Base-by-base conservation (phyloP, 163 green algal species). In the Coccomyxa subellipsoidea region DNA sequence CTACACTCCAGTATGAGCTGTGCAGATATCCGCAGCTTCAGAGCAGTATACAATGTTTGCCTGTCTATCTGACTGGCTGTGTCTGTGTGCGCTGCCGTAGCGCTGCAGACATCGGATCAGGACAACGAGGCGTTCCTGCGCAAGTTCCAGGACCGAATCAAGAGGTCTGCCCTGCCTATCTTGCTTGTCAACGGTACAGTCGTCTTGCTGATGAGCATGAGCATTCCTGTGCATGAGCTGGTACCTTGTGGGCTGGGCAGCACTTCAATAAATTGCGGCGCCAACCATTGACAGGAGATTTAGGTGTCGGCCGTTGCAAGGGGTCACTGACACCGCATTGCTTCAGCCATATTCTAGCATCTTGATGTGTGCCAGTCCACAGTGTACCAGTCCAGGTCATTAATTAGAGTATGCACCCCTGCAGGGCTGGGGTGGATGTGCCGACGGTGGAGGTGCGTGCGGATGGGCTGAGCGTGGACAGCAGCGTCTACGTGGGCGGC, bases 371-470 rank as follows among this genome's bases (percentile, higher is more conserved):
- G n/a, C n/a, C n/a, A n/a, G n/a, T n/a, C n/a, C n/a, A n/a, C n/a
- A n/a, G n/a, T n/a, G n/a, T n/a, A n/a, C n/a, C n/a, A n/a, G n/a
- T n/a, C n/a, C n/a, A n/a, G n/a, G n/a, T n/a, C n/a, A n/a, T n/a
- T n/a, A n/a, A n/a, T n/a, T n/a, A n/a, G n/a, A n/a, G n/a, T n/a
- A n/a, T n/a, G n/a, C 71, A 39, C 47, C 47, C 47, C 32, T 81
- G 78, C 83, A 86, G 83, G 35, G 83, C 70, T 53, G 79, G 73
- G 36, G 81, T 86, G 36, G n/a, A 79, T 21, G 10, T 81, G 54
- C 37, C 81, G 1, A 72, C 37, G 2, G 81, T 88, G 38, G 81
- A 85, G 78, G 81, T 88, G 12, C 77, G 84, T 12, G 83, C 85
- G 54, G 23, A 85, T 10, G 69, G 81, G n/a, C 81, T 88, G 10